Percentiles rank a stretch among this genome's conserved stretches.
Evolutionary conservation across 2,329 filamentous ascomycete genomes (phyloP).

Genomic region (Graphium sp.): DNA sequence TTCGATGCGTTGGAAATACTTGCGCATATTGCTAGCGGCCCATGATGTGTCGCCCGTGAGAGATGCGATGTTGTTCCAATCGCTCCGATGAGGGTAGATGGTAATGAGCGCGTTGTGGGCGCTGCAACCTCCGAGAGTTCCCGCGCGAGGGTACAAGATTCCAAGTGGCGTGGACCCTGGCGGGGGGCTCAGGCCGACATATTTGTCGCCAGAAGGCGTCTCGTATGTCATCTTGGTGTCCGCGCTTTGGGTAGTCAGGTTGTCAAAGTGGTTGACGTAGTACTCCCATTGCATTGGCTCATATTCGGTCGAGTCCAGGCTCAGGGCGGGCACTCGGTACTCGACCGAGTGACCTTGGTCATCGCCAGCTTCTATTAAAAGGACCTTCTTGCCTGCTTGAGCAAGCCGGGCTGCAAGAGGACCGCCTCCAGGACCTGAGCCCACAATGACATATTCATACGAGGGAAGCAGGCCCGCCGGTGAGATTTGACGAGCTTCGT

Average conservation of each 20-base stretch:
- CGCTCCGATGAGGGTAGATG: slow-evolving; percentile 31
- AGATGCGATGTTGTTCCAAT: slow-evolving; percentile 32
- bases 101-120: slow-evolving; percentile 37
- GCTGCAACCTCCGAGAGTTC: slow-evolving; percentile 38
- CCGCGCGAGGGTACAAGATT: slow-evolving; percentile 39
- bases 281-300: slow-evolving; percentile 8
- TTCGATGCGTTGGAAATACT: slow-evolving; percentile 36
- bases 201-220: slow-evolving; percentile 28
- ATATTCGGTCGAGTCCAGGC: slow-evolving; percentile 8
- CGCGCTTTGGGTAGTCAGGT: slow-evolving; percentile 19
- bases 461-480: slow-evolving; percentile 8
- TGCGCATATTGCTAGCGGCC: slow-evolving; percentile 37
- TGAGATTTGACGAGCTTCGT: background rate
- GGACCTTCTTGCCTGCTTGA: slow-evolving; percentile 38
- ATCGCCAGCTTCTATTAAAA: slow-evolving; percentile 44
- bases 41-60: slow-evolving; percentile 39
- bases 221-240: slow-evolving; percentile 44
- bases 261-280: slow-evolving; percentile 8
- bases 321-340: slow-evolving; percentile 11
- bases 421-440: slow-evolving; percentile 41
- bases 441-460: slow-evolving; percentile 48
- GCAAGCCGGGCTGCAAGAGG: slow-evolving; percentile 41
- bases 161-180: slow-evolving; percentile 31
- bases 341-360: slow-evolving; percentile 25
- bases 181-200: slow-evolving; percentile 35